Base-by-base conservation (phyloP, 1,139 yeast genomes). In the Pneumocystis oryctolagi region DNA sequence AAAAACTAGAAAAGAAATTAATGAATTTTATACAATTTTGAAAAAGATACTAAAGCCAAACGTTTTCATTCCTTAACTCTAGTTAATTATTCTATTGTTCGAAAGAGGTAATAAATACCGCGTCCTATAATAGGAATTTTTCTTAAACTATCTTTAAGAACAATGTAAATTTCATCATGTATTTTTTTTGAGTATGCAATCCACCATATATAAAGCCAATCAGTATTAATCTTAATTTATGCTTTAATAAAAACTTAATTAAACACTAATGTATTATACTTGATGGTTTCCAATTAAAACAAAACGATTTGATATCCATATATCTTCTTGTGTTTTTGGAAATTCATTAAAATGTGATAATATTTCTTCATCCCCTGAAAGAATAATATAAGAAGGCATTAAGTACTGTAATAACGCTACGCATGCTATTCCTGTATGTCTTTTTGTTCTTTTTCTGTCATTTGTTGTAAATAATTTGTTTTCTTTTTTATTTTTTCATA, bases 181-280 rank as follows among this genome's bases (percentile, higher is more conserved):
- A 85, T 74, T 37, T 79, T 74, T 5, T 89, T 82, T 2, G 90
- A 79, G 71, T 88, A 87, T 0, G 89, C 78, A 37, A 88, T 69
- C 82, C 89, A 92, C 99, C 99, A 92, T 64, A 89, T 71, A 70
- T 82, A 89, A 25, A 88, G 79, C 99, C 99, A 92, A 73, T 92
- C 99, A 3, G 95, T 84, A 72, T 92, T 90, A 30, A 90, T 84
- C 58, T 59, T 37, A 3, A 9, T 18, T 47, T 12, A 25, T 34
- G 18, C n/a, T 18, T 40, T 9, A 59, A 59, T 9, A 47, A 25
- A 4, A 2, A 12, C 25, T 4, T 25, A 47, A 25, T 37, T n/a
- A 14, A 25, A 35, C 4, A 16, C 14, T 32, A 3, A 57, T 57
- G 6, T 5, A 39, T 35, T 20, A 57, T 30, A 57, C 59, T 37